Percentiles rank a stretch among this genome's conserved stretches.
These are phyloP conservation scores for Heritiera fomes DNA, from an alignment of 345 rosid species.

Conservation along the genomic window DNA sequence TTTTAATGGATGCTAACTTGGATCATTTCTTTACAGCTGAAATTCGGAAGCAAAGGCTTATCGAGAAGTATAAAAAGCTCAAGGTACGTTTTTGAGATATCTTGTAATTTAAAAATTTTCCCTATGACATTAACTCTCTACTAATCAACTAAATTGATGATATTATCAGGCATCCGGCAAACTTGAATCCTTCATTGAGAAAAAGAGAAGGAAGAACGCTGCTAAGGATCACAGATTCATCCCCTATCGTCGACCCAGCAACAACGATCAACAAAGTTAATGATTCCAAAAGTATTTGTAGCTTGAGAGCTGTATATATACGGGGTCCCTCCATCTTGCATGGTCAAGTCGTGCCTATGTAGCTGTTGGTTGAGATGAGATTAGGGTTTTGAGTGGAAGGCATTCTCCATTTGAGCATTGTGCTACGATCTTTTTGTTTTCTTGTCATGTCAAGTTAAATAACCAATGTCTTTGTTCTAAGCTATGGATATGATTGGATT, in stretches of 20 bases:
- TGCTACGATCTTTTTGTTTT: not conserved
- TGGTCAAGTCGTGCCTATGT: not conserved
- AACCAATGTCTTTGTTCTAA: not conserved
- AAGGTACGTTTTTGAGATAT: conserved; percentile 46
- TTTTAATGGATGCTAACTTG: conserved; percentile 21
- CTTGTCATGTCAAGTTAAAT: not conserved
- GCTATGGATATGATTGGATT: not conserved
- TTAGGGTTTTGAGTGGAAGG: not conserved
- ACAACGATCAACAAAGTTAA: conserved; percentile 32
- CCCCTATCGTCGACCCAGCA: conserved; percentile 66
- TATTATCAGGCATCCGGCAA: conserved; percentile 69
- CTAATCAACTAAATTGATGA: conserved; percentile 19
- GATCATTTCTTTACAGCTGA: conserved; percentile 63
- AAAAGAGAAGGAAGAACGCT: conserved; percentile 85
- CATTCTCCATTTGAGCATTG: not conserved
- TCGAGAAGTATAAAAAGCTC: conserved; percentile 71
- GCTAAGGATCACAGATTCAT: conserved; percentile 83
- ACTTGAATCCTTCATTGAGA: conserved; percentile 77
- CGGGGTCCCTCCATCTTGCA: not conserved
- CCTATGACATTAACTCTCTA: not conserved
- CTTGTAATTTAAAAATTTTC: not conserved
- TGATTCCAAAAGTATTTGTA: not conserved
- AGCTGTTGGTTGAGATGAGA: not conserved
- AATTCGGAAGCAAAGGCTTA: conserved; percentile 65
- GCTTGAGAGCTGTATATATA: not conserved